A percentile compares a stretch with the other conserved stretches of the same genome.
Conservation (phyloP, 768 basidiomycete genomes). For the Pleurotus tuoliensis region DNA sequence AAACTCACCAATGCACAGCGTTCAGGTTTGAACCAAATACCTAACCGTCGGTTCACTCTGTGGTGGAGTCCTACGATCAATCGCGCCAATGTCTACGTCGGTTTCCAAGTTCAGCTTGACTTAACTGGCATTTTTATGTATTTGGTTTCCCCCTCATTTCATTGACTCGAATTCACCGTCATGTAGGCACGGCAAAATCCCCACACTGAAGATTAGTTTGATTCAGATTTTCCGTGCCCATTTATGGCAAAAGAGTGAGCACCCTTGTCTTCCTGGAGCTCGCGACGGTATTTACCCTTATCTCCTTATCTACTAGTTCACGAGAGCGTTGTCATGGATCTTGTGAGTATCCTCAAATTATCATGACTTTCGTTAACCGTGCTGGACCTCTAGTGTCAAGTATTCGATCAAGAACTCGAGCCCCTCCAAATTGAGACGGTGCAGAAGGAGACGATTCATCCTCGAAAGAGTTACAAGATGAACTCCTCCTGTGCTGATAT, state of each 20-base stretch:
- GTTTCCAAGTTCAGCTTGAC: constrained; percentile 99
- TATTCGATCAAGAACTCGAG: constrained; percentile 98
- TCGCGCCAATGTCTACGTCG: constrained; percentile 98
- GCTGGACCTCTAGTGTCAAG: constrained; percentile 67
- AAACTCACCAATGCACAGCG: constrained; percentile 98
- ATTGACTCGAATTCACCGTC: neutral
- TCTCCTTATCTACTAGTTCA: constrained; percentile 49
- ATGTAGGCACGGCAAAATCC: constrained; percentile 92
- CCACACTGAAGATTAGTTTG: constrained; percentile 96
- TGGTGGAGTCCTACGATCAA: constrained; percentile 99
- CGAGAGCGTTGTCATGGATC: constrained; percentile 90
- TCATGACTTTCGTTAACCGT: constrained; percentile 1
- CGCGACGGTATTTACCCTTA: constrained; percentile 3
- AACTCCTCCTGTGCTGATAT: constrained; percentile 99
- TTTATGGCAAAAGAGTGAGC: constrained; percentile 98
- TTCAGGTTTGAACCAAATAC: constrained; percentile 96
- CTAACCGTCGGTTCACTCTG: constrained; percentile 97
- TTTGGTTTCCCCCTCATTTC: constrained; percentile 15
- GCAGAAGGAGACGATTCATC: constrained; percentile 99
- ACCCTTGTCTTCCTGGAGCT: constrained; percentile 14
- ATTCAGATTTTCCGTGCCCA: constrained; percentile 99
- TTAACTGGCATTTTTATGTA: constrained; percentile 94
- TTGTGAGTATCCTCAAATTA: constrained; percentile 37
- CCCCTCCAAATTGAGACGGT: constrained; percentile 98
- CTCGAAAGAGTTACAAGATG: constrained; percentile 99